Percentiles rank a stretch among this genome's conserved stretches.
Evolutionary conservation across 768 basidiomycete genomes (phyloP).

Genomic region (Serendipita indica): DNA sequence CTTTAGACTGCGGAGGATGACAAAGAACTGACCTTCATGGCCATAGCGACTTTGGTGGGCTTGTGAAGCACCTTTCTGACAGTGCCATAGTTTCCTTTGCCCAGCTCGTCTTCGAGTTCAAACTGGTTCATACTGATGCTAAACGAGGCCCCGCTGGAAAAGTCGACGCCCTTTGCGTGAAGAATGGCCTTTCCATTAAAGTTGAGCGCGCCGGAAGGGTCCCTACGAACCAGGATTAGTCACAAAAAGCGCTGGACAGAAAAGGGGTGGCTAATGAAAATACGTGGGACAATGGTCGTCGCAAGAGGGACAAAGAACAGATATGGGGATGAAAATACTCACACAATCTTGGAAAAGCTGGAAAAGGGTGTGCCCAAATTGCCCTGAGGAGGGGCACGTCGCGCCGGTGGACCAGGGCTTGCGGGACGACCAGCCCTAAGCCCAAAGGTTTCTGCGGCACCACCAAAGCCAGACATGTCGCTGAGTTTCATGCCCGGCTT

Average conservation of each 20-base stretch:
- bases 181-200: conserved; percentile 88
- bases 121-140: conserved; percentile 92
- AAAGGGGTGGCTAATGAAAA: neutral
- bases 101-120: conserved; percentile 81
- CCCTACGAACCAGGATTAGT: conserved; percentile 32
- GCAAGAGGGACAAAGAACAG: conserved; percentile 3
- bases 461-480: conserved; percentile 38
- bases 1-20: neutral
- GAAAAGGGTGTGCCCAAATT: conserved; percentile 67
- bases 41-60: conserved; percentile 92
- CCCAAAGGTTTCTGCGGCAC: conserved; percentile 48
- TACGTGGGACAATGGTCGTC: no score
- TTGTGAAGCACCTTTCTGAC: conserved; percentile 91
- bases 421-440: conserved; percentile 52
- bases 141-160: conserved; percentile 80
- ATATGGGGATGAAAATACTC: conserved; percentile 25
- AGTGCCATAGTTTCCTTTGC: conserved; percentile 92
- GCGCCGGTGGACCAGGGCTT: conserved; percentile 22
- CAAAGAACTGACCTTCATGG: conserved; percentile 71
- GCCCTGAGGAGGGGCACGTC: conserved; percentile 15
- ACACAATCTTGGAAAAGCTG: conserved; percentile 92
- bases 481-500: conserved; percentile 47
- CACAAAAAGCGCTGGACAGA: conserved; percentile 12
- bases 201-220: conserved; percentile 90
- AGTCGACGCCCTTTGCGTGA: conserved; percentile 77